Conservation (phyloP, 2,329 filamentous ascomycete species). For the Aspergillus sp. region DNA sequence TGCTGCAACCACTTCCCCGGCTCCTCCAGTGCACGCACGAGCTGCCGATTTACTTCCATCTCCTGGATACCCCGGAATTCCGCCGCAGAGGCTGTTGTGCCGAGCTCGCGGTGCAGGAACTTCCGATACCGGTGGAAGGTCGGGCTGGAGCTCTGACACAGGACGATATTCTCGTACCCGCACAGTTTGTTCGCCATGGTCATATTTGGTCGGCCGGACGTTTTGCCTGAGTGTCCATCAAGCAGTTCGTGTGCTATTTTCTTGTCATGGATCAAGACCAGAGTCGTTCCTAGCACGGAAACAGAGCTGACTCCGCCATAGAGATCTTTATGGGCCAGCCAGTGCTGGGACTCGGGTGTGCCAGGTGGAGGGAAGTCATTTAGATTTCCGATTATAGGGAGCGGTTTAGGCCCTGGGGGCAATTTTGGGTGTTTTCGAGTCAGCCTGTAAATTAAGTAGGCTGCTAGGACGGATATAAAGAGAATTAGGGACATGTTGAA, state of each 20-base stretch:
- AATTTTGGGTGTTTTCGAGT: conserved; percentile 18
- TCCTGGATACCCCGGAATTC: conserved; percentile 46
- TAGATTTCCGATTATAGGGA: conserved; percentile 52
- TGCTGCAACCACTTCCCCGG: conserved; percentile 43
- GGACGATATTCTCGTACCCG: conserved; percentile 41
- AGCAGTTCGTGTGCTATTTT: conserved; percentile 30
- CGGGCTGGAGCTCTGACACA: conserved; percentile 36
- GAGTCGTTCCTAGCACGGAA: conserved; percentile 30
- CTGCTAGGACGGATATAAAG: not conserved
- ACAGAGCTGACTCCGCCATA: conserved; percentile 38
- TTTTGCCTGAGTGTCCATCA: conserved; percentile 27
- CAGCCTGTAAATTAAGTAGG: not conserved
- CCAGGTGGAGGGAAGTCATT: conserved; percentile 44
- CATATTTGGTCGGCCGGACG: conserved; percentile 27
- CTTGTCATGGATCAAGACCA: conserved; percentile 35
- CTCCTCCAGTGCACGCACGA: conserved; percentile 43
- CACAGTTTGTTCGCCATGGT: conserved; percentile 37
- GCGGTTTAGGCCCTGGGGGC: conserved; percentile 50
- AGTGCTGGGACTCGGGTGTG: conserved; percentile 40
- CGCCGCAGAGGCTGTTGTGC: conserved; percentile 40
- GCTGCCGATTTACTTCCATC: conserved; percentile 43
- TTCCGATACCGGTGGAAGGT: conserved; percentile 45
- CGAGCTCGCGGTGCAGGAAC: conserved; percentile 46
- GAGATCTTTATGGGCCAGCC: conserved; percentile 41
- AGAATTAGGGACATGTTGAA: no score